phyloP scores from a whole-genome alignment of 345 rosid genomes.

The Acer yangbiense region DNA sequence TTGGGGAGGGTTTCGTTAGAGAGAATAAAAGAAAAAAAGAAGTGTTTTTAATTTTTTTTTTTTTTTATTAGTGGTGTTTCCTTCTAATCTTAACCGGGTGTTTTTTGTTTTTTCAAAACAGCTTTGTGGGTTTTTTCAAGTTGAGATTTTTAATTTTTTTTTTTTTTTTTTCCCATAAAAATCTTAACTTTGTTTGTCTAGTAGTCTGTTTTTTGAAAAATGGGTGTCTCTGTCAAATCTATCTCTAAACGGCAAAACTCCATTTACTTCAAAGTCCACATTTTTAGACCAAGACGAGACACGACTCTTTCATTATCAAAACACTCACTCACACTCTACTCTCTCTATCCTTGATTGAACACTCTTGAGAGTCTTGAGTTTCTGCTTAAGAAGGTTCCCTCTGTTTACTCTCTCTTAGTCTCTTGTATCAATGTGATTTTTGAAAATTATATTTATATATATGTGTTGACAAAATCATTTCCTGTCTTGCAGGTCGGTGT shows the following conservation, averaged over 20 bases:
- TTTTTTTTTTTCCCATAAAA: conserved; percentile 14
- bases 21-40: too few species aligned
- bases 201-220: conserved; percentile 23
- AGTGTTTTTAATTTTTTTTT: not conserved
- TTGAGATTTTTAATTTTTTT: not conserved
- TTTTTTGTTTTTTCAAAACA: conserved; percentile 1
- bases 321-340: not conserved
- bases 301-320: conserved; percentile 26
- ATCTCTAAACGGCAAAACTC: conserved; percentile 38
- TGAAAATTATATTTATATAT: not conserved
- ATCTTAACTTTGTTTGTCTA: conserved; percentile 28
- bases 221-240: conserved; percentile 45
- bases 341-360: conserved; percentile 29
- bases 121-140: not conserved
- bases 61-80: not conserved
- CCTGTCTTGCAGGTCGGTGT: conserved; percentile 23
- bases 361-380: conserved; percentile 27
- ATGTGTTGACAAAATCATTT: conserved; percentile 13
- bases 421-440: conserved; percentile 13
- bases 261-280: conserved; percentile 29
- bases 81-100: not conserved
- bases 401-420: not conserved
- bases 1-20: too few species aligned
- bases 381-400: conserved; percentile 3
- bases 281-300: conserved; percentile 10